Percentiles rank a stretch among this genome's conserved stretches.
Evolutionary conservation across 2,329 filamentous ascomycete genomes (phyloP).

Genomic region (Claviceps monticola): DNA sequence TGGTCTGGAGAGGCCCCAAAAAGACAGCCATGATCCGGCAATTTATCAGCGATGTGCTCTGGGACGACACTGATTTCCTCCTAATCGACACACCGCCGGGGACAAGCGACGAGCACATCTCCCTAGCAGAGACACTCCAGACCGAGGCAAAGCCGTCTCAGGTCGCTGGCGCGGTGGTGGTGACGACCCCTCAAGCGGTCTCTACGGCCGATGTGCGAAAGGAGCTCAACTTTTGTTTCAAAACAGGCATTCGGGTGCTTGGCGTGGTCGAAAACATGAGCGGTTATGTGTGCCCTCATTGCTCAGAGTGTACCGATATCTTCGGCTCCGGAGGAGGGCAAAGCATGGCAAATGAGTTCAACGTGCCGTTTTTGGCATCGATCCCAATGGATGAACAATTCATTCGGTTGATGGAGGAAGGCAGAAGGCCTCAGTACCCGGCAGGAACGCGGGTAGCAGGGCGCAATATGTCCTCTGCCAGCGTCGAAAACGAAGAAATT

Average conservation of each 20-base stretch:
- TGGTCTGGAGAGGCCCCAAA: conserved; percentile 95
- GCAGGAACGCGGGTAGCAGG: conserved; percentile 50
- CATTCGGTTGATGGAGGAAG: conserved; percentile 71
- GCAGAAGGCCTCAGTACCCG: conserved; percentile 50
- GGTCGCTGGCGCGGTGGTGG: conserved; percentile 77
- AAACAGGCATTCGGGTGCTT: conserved; percentile 65
- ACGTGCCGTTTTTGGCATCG: conserved; percentile 68
- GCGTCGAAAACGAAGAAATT: background rate
- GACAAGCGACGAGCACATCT: conserved; percentile 94
- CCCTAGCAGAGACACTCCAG: conserved; percentile 74
- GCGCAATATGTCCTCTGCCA: conserved; percentile 28
- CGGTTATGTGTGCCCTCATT: conserved; percentile 71
- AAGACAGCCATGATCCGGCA: conserved; percentile 99
- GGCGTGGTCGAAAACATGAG: conserved; percentile 97
- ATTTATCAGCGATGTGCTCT: conserved; percentile 83
- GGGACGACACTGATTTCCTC: conserved; percentile 79
- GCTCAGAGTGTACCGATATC: conserved; percentile 78
- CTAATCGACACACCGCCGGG: conserved; percentile 93
- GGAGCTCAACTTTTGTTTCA: conserved; percentile 83
- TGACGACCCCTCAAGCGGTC: conserved; percentile 92
- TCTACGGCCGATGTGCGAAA: conserved; percentile 89
- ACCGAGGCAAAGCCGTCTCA: conserved; percentile 48
- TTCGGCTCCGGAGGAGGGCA: conserved; percentile 85
- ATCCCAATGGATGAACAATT: conserved; percentile 92
- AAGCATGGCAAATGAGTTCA: conserved; percentile 78